phyloP scores from a whole-genome alignment of 2,329 filamentous ascomycete genomes.

The Ascochyta clinopodiicola region DNA sequence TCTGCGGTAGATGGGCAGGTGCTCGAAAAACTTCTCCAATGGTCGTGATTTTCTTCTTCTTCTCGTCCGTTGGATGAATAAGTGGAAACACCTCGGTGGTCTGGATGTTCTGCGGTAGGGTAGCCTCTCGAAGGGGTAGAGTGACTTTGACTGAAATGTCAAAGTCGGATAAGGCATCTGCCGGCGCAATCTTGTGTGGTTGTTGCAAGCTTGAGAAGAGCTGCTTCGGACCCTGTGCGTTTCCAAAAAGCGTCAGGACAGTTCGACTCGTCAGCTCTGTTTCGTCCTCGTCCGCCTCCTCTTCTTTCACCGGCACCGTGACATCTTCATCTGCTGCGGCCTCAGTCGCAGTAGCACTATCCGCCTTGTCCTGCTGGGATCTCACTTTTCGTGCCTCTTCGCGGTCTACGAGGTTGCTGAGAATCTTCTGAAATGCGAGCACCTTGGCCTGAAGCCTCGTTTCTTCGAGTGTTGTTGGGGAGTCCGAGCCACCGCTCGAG shows the following conservation, averaged over 20 bases:
- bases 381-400: slow-evolving; percentile 35
- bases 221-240: slow-evolving; percentile 74
- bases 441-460: slow-evolving; percentile 38
- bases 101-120: slow-evolving; percentile 76
- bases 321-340: slow-evolving; percentile 20
- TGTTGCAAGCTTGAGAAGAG: slow-evolving; percentile 85
- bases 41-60: slow-evolving; percentile 66
- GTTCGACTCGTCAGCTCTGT: slow-evolving; percentile 55
- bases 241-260: slow-evolving; percentile 79
- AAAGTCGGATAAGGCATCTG: slow-evolving; percentile 43
- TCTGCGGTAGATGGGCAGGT: slow-evolving; percentile 66
- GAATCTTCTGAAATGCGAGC: slow-evolving; percentile 44
- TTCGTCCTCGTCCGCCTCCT: slow-evolving; percentile 23
- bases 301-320: slow-evolving; percentile 28
- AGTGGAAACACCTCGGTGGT: slow-evolving; percentile 70
- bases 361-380: slow-evolving; percentile 7
- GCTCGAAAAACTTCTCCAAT: slow-evolving; percentile 78
- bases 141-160: slow-evolving; percentile 53
- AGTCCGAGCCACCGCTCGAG: slow-evolving; percentile 35
- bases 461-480: slow-evolving; percentile 46
- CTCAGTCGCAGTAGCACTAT: slow-evolving; percentile 15
- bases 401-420: slow-evolving; percentile 37
- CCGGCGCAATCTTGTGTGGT: slow-evolving; percentile 48
- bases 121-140: slow-evolving; percentile 65
- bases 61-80: slow-evolving; percentile 47